Base-by-base conservation (phyloP, 2,329 filamentous ascomycete species). In the Eutypa lata region DNA sequence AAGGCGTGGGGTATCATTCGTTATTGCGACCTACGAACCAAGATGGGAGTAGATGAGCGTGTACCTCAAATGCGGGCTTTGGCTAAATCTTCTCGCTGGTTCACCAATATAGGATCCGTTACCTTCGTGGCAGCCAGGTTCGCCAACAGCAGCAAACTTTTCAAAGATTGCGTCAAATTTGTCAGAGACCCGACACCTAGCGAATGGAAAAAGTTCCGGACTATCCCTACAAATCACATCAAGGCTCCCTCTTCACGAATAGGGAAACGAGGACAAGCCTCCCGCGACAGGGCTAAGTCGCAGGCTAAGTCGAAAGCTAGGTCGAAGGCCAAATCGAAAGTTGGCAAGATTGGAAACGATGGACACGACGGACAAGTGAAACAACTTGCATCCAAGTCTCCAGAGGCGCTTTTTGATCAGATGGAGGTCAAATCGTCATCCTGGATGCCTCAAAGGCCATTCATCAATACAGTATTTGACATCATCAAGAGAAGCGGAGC, bases 91-190 rank as follows among this genome's bases (percentile, higher is more conserved):
- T 82, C 79, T 46, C 76, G 83, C 16, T 82, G 81, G 59, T 75
- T 85, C 54, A 81, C 80, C 21, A 74, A 76, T 22, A 71, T 78
- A 46, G 83, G 82, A 6, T 74, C 80, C 26, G 72, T 84, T 19
- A 76, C 77, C 46, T 84, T 82, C 57, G 79, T 83, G 3, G 80
- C 80, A 3, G 82, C 81, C 4, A 77, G 76, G 37, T 77, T 83
- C 11, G 72, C 75, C 16, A 74, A 76, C 33, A 67, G 68, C 24
- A 69, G 65, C 52, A 76, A 76, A 51, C 70, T 85, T 6, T 84
- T 80, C 69, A 84, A 83, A 58, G 82, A 86, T 58, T 86, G 83
- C 58, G 73, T 86, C 55, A 82, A 81, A 57, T 85, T 78, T 52
- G 68, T 78, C 46, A 73, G 82, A 44, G 80, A 84, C 7, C 75